These are phyloP conservation scores for Calcarisporium arbuscula DNA, from an alignment of 2,329 filamentous ascomycete genomes.

Conservation along the genomic window DNA sequence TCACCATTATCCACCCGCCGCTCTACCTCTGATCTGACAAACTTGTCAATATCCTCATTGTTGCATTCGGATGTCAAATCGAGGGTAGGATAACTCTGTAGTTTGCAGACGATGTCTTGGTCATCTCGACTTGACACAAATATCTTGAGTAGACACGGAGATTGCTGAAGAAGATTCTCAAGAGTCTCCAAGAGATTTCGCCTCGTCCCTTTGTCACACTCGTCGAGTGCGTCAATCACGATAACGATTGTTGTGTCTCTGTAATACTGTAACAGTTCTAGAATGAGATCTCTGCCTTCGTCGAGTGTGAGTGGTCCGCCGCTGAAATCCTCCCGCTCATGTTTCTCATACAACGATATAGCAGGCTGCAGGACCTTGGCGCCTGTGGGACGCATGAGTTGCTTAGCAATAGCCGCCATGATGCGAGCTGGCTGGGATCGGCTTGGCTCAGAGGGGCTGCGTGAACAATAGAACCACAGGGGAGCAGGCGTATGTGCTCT, in stretches of 20 bases:
- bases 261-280: conserved; percentile 3
- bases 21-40: no score
- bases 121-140: conserved; percentile 5
- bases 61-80: conserved; percentile 3
- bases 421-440: conserved; percentile 4
- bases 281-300: conserved; percentile 1
- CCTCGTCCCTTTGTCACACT: conserved; percentile 2
- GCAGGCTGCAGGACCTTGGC: conserved; percentile 2
- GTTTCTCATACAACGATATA: conserved; percentile 1
- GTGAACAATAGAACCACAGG: conserved; percentile 3
- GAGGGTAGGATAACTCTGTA: conserved; percentile 1
- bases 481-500: conserved; percentile 1
- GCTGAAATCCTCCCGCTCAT: conserved; percentile 1
- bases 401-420: conserved; percentile 3
- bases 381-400: conserved; percentile 2
- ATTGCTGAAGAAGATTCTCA: neutral
- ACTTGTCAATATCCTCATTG: conserved; percentile 4
- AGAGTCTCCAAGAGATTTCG: conserved; percentile 3
- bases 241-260: conserved; percentile 2
- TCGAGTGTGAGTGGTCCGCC: neutral
- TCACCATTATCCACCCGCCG: no score
- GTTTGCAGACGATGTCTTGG: conserved; percentile 3
- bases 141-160: conserved; percentile 1
- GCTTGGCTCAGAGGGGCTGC: conserved; percentile 3
- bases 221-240: conserved; percentile 3